Base-by-base conservation (phyloP, 176 grass and related monocot genomes). In the Otatea glauca region DNA sequence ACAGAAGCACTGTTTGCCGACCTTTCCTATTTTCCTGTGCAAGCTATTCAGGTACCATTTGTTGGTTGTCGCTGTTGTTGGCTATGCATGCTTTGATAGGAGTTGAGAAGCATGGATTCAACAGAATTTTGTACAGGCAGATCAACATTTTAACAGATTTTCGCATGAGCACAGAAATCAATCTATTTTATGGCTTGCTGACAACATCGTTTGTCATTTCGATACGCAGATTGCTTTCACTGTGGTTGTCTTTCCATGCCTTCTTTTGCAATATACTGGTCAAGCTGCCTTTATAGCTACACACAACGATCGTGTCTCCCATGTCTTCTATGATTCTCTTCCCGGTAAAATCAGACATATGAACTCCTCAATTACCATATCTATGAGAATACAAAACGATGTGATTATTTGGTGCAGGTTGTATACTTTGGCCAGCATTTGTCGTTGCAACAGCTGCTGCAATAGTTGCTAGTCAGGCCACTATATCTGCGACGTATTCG, bases 1-100 rank as follows among this genome's bases (percentile, higher is more conserved):
- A 91, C 90, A 23, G 95, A 98, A 88, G 95, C 95, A 63, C 29
- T 98, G 1, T 98, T 98, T 88, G 95, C 95, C 34, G 92, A 98
- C 68, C 89, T 98, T 45, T 90, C 91, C 13, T 88, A 88, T 87
- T 98, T 98, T 62, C 92, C 92, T 65, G 88, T 93, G 12, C 75
- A 86, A 68, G 90, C 92, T 83, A 94, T 94, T 92, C 92, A 98
- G 90, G 92, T 94, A 88, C 24, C 18, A 5, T 74, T 47, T 69
- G 75, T 67, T 76, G 20, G 17, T 42, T 69, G 7, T 72, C 18
- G 18, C n/a, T 67, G 25, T 67, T 72, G n/a, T 45, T 15, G 23
- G 14, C 24, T 73, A 45, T 48, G 20, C 47, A 54, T 86, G 47
- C 72, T 72, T 15, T 77, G 50, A 34, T 70, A 3, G 37, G 21